Base-by-base conservation (phyloP, 2,329 filamentous ascomycete genomes). In the Bipolaris sorokiniana region DNA sequence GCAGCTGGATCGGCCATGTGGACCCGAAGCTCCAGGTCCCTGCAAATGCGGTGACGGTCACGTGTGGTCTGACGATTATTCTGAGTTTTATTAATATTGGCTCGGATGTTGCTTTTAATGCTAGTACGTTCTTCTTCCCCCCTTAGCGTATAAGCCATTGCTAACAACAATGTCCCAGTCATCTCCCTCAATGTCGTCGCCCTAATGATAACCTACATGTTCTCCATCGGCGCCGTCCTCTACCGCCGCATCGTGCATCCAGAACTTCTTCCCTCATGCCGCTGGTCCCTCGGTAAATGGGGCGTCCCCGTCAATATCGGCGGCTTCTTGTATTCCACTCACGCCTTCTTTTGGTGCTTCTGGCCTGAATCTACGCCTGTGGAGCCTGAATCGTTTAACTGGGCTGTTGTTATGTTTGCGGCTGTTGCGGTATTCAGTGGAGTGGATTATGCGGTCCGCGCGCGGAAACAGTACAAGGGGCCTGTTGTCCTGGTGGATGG, bases 281-380 rank as follows among this genome's bases (percentile, higher is more conserved):
- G 71, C 26, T 80, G 75, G 75, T 75, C 70, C 15, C 71, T 80
- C 6, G 78, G 78, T 18, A 64, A 58, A 34, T 78, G 64, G 64
- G 77, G 77, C 7, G 58, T 78, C 1, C 65, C 71, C 2, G 62
- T 79, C 61, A 80, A 80, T 59, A 42, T 69, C n/a, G 57, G 61
- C 0, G 76, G 74, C 5, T 52, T 79, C 7, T 47, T 75, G 9
- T 80, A 77, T 51, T 60, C 69, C 3, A 54, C 61, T 3, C 75
- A 75, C 52, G 71, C 73, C 5, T 77, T 79, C 57, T 78, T 80
- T 59, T 79, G 76, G 75, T 72, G 71, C 31, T 78, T 78, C 62
- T 79, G 75, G 75, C 78, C 77, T 3, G 63, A 70, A 28, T 58
- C 61, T 4, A 72, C 69, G 7, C 70, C 70, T 13, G 63, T 69